phyloP scores from a whole-genome alignment of 345 rosid genomes.

The Eucalyptus erythrocorys region DNA sequence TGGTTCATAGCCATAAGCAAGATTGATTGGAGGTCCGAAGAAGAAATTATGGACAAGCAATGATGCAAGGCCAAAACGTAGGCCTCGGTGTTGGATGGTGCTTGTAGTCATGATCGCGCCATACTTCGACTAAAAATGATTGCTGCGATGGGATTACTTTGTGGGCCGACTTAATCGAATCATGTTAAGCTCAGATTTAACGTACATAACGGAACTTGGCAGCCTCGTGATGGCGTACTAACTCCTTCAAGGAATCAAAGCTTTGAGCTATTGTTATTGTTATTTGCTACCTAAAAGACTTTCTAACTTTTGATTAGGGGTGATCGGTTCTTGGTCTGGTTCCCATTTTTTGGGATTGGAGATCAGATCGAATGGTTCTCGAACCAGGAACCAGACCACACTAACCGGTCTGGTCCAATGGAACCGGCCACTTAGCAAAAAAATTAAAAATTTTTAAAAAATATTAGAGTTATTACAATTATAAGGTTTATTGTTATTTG shows the following conservation, averaged over 20 bases:
- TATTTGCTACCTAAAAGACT: neutral
- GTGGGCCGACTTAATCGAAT: neutral
- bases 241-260: neutral
- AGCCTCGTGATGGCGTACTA: neutral
- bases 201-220: neutral
- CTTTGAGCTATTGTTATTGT: neutral
- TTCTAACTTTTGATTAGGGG: too few species aligned
- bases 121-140: neutral
- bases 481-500: too few species aligned
- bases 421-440: too few species aligned
- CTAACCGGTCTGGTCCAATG: accelerated
- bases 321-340: accelerated
- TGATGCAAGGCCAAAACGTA: neutral
- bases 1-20: neutral
- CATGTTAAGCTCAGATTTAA: neutral
- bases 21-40: neutral
- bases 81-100: neutral
- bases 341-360: too few species aligned
- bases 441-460: too few species aligned
- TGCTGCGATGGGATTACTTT: neutral
- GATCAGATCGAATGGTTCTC: accelerated
- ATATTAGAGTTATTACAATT: too few species aligned
- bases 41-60: neutral
- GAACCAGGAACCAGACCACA: accelerated
- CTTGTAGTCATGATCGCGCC: neutral